These are phyloP conservation scores for Nepenthes gracilis DNA, from an alignment of 148 eudicot species.

Conservation along the genomic window DNA sequence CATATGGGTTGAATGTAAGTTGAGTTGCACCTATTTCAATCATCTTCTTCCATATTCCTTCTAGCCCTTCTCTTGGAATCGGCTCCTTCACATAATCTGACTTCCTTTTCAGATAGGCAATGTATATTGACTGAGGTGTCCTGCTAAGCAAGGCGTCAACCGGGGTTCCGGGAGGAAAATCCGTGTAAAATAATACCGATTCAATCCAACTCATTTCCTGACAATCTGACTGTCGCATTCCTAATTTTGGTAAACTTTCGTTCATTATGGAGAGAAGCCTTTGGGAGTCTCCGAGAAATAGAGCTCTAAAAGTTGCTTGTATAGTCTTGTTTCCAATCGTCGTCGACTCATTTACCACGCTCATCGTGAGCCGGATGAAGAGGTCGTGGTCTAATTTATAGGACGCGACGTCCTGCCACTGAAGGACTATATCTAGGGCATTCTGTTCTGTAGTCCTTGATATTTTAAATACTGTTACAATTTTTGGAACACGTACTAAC, in stretches of 20 bases:
- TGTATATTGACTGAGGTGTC: background rate
- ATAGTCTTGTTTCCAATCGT: slow-evolving; percentile 1
- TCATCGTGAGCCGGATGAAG: slow-evolving; percentile 5
- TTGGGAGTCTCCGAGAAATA: slow-evolving; percentile 11
- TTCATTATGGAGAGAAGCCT: slow-evolving; percentile 7
- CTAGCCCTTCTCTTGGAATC: slow-evolving; percentile 8
- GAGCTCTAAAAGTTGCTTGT: slow-evolving; percentile 3
- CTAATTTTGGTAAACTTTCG: slow-evolving; percentile 10
- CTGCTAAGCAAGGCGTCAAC: slow-evolving; percentile 1
- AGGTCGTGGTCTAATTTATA: slow-evolving; percentile 1
- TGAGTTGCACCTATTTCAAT: background rate
- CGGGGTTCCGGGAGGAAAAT: slow-evolving; percentile 1
- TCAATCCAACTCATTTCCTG: slow-evolving; percentile 19
- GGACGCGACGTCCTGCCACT: slow-evolving; percentile 11
- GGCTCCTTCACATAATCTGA: slow-evolving; percentile 15
- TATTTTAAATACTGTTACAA: slow-evolving; percentile 5
- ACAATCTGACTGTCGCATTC: slow-evolving; percentile 11
- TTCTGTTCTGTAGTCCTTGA: slow-evolving; percentile 5
- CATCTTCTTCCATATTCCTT: slow-evolving; percentile 9
- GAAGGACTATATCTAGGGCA: slow-evolving; percentile 4
- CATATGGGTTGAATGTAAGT: slow-evolving; percentile 14
- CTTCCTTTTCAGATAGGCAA: slow-evolving; percentile 10
- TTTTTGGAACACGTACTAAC: slow-evolving; percentile 22
- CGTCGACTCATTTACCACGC: slow-evolving; percentile 13
- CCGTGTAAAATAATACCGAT: slow-evolving; percentile 6